These are phyloP conservation scores for Lactarius deliciosus DNA, from an alignment of 768 basidiomycete genomes.

Conservation along the genomic window DNA sequence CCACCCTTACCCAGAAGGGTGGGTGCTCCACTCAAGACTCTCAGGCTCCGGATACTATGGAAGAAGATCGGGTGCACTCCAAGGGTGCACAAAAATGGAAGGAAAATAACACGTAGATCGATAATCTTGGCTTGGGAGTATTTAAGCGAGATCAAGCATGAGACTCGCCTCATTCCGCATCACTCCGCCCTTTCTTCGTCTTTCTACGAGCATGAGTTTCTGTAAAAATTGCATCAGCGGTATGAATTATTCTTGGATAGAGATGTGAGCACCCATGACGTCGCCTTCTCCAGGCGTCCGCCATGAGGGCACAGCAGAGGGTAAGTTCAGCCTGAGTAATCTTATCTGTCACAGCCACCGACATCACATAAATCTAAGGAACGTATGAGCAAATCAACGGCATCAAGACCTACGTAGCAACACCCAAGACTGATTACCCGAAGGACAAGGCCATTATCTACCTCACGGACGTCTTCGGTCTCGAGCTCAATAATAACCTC, in stretches of 20 bases:
- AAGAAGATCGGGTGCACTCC: background rate
- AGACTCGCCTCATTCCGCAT: background rate
- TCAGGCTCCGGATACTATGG: background rate
- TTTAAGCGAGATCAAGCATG: constrained; percentile 1
- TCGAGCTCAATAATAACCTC: constrained; percentile 37
- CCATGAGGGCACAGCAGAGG: constrained; percentile 40
- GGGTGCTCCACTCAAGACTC: background rate
- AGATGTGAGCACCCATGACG: background rate
- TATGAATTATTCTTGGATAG: constrained; percentile 29
- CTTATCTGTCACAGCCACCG: background rate
- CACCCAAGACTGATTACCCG: constrained; percentile 41
- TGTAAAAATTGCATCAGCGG: constrained; percentile 59
- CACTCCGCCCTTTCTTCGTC: background rate
- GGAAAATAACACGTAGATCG: background rate
- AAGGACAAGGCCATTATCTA: constrained; percentile 45
- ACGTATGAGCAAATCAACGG: constrained; percentile 39
- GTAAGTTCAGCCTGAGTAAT: constrained; percentile 27
- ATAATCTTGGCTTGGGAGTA: constrained; percentile 2
- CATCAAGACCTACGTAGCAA: constrained; percentile 43
- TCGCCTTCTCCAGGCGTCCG: constrained; percentile 34
- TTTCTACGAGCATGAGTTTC: constrained; percentile 43
- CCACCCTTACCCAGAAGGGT: background rate
- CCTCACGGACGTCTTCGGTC: constrained; percentile 42
- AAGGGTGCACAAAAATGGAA: background rate
- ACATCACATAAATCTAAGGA: constrained; percentile 32